Evolutionary conservation across 768 basidiomycete species (phyloP).

Genomic region (Pleurotus salmoneostramineus): DNA sequence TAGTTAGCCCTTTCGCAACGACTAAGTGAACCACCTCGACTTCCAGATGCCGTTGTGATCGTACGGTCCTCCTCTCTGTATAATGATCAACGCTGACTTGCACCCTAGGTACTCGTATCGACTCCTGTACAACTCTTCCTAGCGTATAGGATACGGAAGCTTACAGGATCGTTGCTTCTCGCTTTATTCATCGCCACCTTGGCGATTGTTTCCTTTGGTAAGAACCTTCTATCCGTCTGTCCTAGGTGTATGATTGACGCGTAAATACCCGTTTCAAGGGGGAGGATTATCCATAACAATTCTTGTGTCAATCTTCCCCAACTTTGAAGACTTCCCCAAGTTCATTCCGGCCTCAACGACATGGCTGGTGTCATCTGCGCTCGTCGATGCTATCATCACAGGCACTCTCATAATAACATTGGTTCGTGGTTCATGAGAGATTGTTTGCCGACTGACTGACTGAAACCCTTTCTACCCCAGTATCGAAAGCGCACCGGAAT

Average conservation of each 20-base stretch:
- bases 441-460: background rate
- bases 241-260: background rate
- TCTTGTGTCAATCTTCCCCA: slow-evolving; percentile 19
- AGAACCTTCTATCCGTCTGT: background rate
- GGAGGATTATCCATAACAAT: slow-evolving; percentile 28
- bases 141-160: slow-evolving; percentile 32
- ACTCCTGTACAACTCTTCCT: slow-evolving; percentile 38
- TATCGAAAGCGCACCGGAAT: slow-evolving; percentile 29
- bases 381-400: slow-evolving; percentile 46
- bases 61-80: slow-evolving; percentile 12
- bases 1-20: background rate
- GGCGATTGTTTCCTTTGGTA: slow-evolving; percentile 26
- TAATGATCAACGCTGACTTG: background rate
- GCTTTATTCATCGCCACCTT: slow-evolving; percentile 24
- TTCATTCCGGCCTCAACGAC: slow-evolving; percentile 28
- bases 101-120: slow-evolving; percentile 31
- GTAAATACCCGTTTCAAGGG: slow-evolving; percentile 13
- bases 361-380: slow-evolving; percentile 44
- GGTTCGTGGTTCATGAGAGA: slow-evolving; percentile 20
- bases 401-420: slow-evolving; percentile 33
- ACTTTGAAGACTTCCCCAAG: slow-evolving; percentile 23
- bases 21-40: background rate
- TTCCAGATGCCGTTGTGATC: slow-evolving; percentile 27
- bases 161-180: slow-evolving; percentile 24
- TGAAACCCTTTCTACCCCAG: background rate